Evolutionary conservation across 2,329 filamentous ascomycete genomes (phyloP), one percentile per base, ranked within the genome.

Genomic region (Chrysoporthe puriensis): DNA sequence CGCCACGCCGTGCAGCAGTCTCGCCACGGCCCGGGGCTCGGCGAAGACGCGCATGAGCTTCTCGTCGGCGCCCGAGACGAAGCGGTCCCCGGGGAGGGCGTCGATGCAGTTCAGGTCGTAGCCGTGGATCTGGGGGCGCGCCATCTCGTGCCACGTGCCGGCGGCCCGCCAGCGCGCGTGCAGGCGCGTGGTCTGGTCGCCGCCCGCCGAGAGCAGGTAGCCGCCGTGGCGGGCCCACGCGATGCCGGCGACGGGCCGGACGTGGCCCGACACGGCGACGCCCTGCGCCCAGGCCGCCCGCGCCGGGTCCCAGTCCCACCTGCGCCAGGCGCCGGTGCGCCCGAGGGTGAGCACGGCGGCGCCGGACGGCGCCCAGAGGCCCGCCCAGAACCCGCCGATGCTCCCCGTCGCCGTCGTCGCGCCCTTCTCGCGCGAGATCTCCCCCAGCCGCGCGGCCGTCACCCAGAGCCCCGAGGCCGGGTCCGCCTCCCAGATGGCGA

Each of bases 51-150:
- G 91, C 77, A 99, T 87, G n/a, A 99, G 87, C 80, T 99, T 99
- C 82, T 99, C 96, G 72, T 99, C 96, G 3, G 96, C 96, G 7
- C 96, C 96, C 2, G 94, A 97, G 32, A 98, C 91, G 76, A 99
- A 99, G 72, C 90, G 91, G 8, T 88, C 85, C 8, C 86, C 79
- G 8, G 88, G 89, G 5, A 97, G 83, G 0, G 89, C 86, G 74
- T 94, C 91, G 71, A 98, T 90, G 77, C 96, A 98, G 82, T 98
- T 99, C 65, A 99, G 85, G 77, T 99, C 95, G 77, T 99, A 99
- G 48, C 96, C 96, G 77, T 99, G 96, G 71, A 99, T 99, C 77
- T 99, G 96, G 4, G 96, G 96, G 62, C 96, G 86, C 0, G 94
- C 91, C 83, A 98, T 94, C 78, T 99, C 96, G 78, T 98, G 95